Evolutionary conservation across 371 early-diverging fungal species (phyloP).

Genomic region (Apophysomyces ossiformis): DNA sequence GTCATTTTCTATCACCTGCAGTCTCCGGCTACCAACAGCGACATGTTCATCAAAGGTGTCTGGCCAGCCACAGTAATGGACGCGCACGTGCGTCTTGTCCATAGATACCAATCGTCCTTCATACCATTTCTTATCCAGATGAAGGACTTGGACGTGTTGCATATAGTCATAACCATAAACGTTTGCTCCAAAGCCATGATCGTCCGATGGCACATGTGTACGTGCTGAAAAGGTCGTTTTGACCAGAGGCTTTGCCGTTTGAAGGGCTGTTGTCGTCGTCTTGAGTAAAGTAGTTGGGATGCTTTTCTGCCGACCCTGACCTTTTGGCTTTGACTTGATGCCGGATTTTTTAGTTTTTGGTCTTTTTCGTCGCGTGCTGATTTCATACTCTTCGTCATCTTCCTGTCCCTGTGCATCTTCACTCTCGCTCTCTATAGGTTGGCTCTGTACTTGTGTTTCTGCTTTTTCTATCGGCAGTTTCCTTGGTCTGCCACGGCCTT

Average conservation of each 20-base stretch:
- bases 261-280: too few species aligned
- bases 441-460: background rate
- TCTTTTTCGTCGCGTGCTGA: background rate
- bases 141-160: slow-evolving; percentile 56
- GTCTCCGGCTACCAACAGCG: slow-evolving; percentile 56
- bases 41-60: slow-evolving; percentile 65
- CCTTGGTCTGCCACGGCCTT: slow-evolving; percentile 18
- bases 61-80: slow-evolving; percentile 68
- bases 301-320: background rate
- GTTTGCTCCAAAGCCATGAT: slow-evolving; percentile 47
- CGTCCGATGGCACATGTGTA: slow-evolving; percentile 3
- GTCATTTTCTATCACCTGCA: slow-evolving; percentile 46
- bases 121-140: slow-evolving; percentile 55
- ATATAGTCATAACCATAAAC: slow-evolving; percentile 63
- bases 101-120: slow-evolving; percentile 56
- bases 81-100: slow-evolving; percentile 51
- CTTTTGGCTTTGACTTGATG: background rate
- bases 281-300: too few species aligned
- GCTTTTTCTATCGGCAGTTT: background rate
- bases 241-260: background rate
- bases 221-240: slow-evolving; percentile 7
- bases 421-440: slow-evolving; percentile 15
- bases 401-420: slow-evolving; percentile 1
- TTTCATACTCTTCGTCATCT: slow-evolving; percentile 9
- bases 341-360: background rate